These are phyloP conservation scores for Diaporthe caulivora DNA, from an alignment of 2,329 filamentous ascomycete genomes.

Conservation along the genomic window DNA sequence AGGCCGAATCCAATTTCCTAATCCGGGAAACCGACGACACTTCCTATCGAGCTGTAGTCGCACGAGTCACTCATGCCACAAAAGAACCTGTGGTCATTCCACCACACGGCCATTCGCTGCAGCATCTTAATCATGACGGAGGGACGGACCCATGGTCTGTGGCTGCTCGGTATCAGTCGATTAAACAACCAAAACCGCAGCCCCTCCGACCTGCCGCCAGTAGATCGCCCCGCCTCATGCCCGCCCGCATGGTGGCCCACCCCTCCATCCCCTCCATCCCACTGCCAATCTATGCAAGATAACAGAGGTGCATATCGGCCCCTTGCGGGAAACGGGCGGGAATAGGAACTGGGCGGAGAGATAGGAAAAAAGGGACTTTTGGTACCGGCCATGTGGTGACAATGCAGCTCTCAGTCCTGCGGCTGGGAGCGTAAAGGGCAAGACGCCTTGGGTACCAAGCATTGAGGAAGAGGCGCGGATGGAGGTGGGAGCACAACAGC, in stretches of 20 bases:
- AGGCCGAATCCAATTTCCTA: not conserved
- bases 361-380: not conserved
- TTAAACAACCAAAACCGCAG: not conserved
- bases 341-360: not conserved
- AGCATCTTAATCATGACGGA: not conserved
- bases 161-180: slow-evolving; percentile 7
- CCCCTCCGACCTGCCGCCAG: not conserved
- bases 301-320: slow-evolving; percentile 23
- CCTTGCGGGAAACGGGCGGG: not conserved
- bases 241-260: slow-evolving; percentile 2
- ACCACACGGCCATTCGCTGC: slow-evolving; percentile 2
- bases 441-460: not conserved
- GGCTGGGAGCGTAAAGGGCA: slow-evolving; percentile 13
- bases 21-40: not conserved
- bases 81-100: not conserved
- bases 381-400: not conserved
- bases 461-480: not conserved
- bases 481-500: not conserved
- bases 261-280: not conserved
- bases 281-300: slow-evolving; percentile 26
- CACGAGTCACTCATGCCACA: not conserved
- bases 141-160: not conserved
- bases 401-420: slow-evolving; percentile 6
- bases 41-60: not conserved
- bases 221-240: not conserved